phyloP scores from a whole-genome alignment of 805 yeast species.

The Cyberlindnera subsufficiens region DNA sequence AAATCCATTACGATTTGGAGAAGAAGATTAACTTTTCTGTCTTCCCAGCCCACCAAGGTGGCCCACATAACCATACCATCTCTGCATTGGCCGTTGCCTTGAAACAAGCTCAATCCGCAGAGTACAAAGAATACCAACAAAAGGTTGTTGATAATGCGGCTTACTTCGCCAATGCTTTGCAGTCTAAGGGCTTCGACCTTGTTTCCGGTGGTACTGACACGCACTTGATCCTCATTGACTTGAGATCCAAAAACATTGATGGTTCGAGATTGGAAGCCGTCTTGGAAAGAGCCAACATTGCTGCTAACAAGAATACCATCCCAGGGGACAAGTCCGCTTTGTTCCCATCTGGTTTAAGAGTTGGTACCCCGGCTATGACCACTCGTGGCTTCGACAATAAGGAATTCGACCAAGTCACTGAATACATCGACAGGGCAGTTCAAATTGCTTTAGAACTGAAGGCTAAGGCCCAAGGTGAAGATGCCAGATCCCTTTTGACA shows the following conservation, averaged over 20 bases:
- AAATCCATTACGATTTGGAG: constrained; percentile 81
- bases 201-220: constrained; percentile 95
- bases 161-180: constrained; percentile 65
- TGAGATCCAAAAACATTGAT: constrained; percentile 72
- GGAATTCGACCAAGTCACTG: constrained; percentile 79
- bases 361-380: constrained; percentile 98
- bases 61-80: constrained; percentile 98
- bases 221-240: constrained; percentile 81
- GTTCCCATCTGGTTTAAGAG: constrained; percentile 93
- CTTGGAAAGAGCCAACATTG: constrained; percentile 85
- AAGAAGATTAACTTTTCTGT: constrained; percentile 91
- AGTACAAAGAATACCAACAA: constrained; percentile 79
- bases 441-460: constrained; percentile 59
- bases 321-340: constrained; percentile 96
- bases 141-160: constrained; percentile 79
- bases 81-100: constrained; percentile 94
- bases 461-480: constrained; percentile 49
- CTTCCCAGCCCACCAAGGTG: constrained; percentile 99
- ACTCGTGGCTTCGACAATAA: constrained; percentile 81
- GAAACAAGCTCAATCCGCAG: constrained; percentile 86
- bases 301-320: constrained; percentile 92
- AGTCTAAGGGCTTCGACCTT: constrained; percentile 57
- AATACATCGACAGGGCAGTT: constrained; percentile 75
- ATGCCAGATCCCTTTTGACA: constrained; percentile 53
- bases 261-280: constrained; percentile 95